Evolutionary conservation across 495 filamentous ascomycete species (phyloP), one percentile per base, ranked within the genome.

Genomic region (Penicillium lagena): DNA sequence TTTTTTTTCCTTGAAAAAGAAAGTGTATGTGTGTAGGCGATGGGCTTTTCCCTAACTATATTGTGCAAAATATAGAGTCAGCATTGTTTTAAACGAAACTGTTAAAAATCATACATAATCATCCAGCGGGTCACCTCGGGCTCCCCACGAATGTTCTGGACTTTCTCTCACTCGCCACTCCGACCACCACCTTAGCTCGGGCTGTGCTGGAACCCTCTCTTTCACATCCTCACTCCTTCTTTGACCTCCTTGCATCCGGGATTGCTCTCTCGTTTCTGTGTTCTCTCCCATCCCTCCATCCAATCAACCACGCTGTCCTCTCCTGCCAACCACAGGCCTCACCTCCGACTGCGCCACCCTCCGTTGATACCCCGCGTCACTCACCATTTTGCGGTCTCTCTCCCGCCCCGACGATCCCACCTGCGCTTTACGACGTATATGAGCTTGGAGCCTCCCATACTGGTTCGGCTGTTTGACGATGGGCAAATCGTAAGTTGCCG

Each of bases 401-500:
- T 31, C 34, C 31, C 15, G 15, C n/a, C 40, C 39, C 35, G 45
- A 47, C 42, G 46, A 56, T 47, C 35, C 12, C 29, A 13, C 22
- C 7, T 11, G 22, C 6, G 22, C 22, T 22, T 22, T 22, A 3
- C 32, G 29, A 47, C 13, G 36, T 54, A 14, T 30, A 56, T 50
- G 37, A 22, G 37, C 35, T 34, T 37, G 9, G 28, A 8, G 42
- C 34, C 4, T 34, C 22, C 39, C 27, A 9, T 50, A 17, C 28
- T 13, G 37, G 27, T 47, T 14, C 33, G 35, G 42, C 35, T 47
- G 31, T 49, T 57, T 56, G 44, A 67, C 43, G 32, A 71, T 71
- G 67, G 67, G 67, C 36, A 71, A 71, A 52, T 71, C 67, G 67
- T 71, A 64, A 68, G 67, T 68, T 22, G 22, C 22, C 22, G 22